Percentiles rank a stretch among this genome's conserved stretches.
Conservation (phyloP, 352 stramenopile species). For the Phytophthora sp. region DNA sequence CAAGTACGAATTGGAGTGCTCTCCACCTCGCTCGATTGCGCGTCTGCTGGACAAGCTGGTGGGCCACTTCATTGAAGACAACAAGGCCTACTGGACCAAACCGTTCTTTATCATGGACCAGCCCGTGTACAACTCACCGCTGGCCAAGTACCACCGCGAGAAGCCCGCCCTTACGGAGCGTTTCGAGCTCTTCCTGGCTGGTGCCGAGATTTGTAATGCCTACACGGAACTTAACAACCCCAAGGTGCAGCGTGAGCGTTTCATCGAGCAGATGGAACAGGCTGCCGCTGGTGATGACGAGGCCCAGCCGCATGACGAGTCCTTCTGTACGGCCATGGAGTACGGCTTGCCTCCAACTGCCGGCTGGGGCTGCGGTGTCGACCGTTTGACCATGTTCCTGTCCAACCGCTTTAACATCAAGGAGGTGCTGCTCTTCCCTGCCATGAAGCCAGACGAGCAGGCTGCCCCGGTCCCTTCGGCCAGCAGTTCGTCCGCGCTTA, state of each 20-base stretch:
- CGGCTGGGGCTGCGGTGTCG: conserved; percentile 97
- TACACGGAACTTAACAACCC: conserved; percentile 99
- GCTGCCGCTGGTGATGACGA: conserved; percentile 83
- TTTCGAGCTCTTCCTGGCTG: conserved; percentile 98
- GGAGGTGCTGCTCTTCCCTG: conserved; percentile 99
- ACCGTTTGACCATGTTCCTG: conserved; percentile 97
- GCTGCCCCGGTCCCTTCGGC: conserved; percentile 23
- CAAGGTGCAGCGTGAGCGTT: conserved; percentile 85
- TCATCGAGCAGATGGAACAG: conserved; percentile 85
- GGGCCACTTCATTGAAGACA: conserved; percentile 89
- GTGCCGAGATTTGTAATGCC: conserved; percentile 97
- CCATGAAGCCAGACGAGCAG: conserved; percentile 98
- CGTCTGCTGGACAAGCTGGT: conserved; percentile 91
- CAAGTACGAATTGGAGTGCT: conserved; percentile 80
- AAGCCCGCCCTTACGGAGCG: conserved; percentile 95
- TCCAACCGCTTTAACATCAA: conserved; percentile 96
- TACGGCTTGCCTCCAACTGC: conserved; percentile 98
- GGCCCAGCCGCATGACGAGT: conserved; percentile 94
- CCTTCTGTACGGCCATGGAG: conserved; percentile 95
- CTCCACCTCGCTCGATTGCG: conserved; percentile 71
- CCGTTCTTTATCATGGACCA: conserved; percentile 99
- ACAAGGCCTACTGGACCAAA: conserved; percentile 90
- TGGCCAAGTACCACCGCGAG: conserved; percentile 96
- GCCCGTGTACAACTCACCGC: conserved; percentile 96
- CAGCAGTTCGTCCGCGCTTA: conserved; percentile 23